These are phyloP conservation scores for Hemerocallis citrina DNA, from an alignment of 106 monocot species.

Conservation along the genomic window DNA sequence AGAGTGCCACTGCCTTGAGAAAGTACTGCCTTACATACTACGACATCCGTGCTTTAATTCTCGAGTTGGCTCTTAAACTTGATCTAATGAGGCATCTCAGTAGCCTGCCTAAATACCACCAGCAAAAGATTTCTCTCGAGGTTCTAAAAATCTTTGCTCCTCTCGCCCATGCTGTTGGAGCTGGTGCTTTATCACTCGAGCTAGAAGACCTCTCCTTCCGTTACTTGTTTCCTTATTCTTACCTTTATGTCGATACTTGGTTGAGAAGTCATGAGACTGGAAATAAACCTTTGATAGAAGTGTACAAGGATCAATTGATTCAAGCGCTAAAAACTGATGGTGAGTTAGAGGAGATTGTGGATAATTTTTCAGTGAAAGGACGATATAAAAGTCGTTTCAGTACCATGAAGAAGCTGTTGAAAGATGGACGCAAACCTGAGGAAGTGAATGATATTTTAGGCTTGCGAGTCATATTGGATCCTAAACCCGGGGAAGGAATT, in stretches of 20 bases:
- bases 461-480: slow-evolving; percentile 63
- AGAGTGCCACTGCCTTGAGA: slow-evolving; percentile 45
- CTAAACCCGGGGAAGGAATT: slow-evolving; percentile 22
- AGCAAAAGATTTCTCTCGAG: slow-evolving; percentile 61
- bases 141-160: slow-evolving; percentile 92
- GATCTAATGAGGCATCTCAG: slow-evolving; percentile 73
- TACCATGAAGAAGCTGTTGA: slow-evolving; percentile 95
- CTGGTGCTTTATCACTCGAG: slow-evolving; percentile 61
- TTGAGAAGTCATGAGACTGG: slow-evolving; percentile 48
- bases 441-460: slow-evolving; percentile 87
- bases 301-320: slow-evolving; percentile 53
- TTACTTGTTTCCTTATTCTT: slow-evolving; percentile 80
- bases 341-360: slow-evolving; percentile 51
- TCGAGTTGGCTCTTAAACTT: slow-evolving; percentile 71
- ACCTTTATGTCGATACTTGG: slow-evolving; percentile 71
- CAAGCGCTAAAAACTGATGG: slow-evolving; percentile 37
- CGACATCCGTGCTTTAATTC: slow-evolving; percentile 70
- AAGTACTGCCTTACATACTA: slow-evolving; percentile 82
- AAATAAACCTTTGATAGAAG: slow-evolving; percentile 31
- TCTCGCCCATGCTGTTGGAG: slow-evolving; percentile 83
- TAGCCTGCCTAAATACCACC: slow-evolving; percentile 57
- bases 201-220: slow-evolving; percentile 86
- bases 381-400: slow-evolving; percentile 90
- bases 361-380: slow-evolving; percentile 52
- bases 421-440: slow-evolving; percentile 76